Base-by-base conservation (phyloP, 1,284 basidiomycete genomes). In the Waitea zeae region DNA sequence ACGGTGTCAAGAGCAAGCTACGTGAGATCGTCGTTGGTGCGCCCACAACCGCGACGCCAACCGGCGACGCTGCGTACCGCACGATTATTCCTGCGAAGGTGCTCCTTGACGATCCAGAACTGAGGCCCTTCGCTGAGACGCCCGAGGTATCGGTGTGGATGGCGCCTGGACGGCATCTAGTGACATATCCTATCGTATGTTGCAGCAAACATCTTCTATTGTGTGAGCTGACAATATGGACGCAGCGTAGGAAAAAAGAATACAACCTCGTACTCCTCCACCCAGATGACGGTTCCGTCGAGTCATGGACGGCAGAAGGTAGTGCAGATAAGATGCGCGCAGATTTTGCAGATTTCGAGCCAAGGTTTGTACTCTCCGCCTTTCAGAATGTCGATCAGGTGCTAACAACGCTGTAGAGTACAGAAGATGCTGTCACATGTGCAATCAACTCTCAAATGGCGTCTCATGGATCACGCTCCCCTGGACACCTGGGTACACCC, bases 1-100 rank as follows among this genome's bases (percentile, higher is more conserved):
- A 66, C 37, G 62, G 63, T 27, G 53, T 65, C 24, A 56, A 67
- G 45, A 74, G 71, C 43, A 42, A 61, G 30, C 49, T 70, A 5
- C 63, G 75, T 34, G 52, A 61, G 29, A 50, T 57, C 5, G 62
- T 73, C 4, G 44, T 55, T 5, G 55, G 52, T 1, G 37, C 44
- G 14, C 41, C 42, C 12, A 52, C 48, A 34, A 45, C 43, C 1
- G 55, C 56, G 0, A 42, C 44, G 18, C 52, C 65, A 7, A 72
- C 70, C 0, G 70, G 70, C 2, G 70, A 76, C 43, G 64, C 69
- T 38, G 46, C 52, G 46, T 50, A 72, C 43, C 39, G 70, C 54
- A 46, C 63, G 41, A 47, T 66, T 13, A 56, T 75, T 17, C 60
- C 64, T 2, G 56, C 66, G 0, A 49, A 53, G 6, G 42, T 53